Conservation (phyloP, 257 asterid species). For the Scutellaria galericulata region DNA sequence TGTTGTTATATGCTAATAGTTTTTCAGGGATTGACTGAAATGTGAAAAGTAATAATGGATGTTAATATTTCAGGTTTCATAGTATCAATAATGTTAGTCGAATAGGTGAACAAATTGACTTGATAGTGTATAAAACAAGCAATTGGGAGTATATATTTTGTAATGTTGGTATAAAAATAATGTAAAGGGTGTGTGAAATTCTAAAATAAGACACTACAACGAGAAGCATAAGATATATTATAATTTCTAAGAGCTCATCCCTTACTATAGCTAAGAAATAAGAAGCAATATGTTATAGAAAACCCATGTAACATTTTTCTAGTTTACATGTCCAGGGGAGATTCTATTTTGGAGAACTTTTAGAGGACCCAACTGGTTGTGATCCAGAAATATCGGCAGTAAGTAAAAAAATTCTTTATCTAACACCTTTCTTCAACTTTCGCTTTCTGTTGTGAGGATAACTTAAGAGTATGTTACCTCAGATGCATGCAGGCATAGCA, state of each 20-base stretch:
- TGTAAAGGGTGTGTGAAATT: neutral
- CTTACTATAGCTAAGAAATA: slow-evolving; percentile 8
- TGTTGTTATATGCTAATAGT: neutral
- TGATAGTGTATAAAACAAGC: neutral
- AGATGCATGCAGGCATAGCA: slow-evolving; percentile 97
- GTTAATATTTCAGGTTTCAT: slow-evolving; percentile 1
- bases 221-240: neutral
- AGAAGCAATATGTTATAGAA: slow-evolving; percentile 8
- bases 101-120: slow-evolving; percentile 6
- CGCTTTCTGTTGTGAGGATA: slow-evolving; percentile 26
- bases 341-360: slow-evolving; percentile 86
- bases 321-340: slow-evolving; percentile 70
- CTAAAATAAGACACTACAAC: neutral
- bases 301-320: slow-evolving; percentile 10
- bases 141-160: neutral
- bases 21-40: neutral
- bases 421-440: slow-evolving; percentile 28
- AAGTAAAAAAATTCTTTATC: slow-evolving; percentile 37
- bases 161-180: neutral
- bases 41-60: neutral
- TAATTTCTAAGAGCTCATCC: slow-evolving; percentile 6
- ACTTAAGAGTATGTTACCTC: slow-evolving; percentile 50
- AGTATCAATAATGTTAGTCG: neutral
- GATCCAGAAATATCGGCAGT: slow-evolving; percentile 84
- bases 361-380: slow-evolving; percentile 74